These are phyloP conservation scores for Claviceps arundinis DNA, from an alignment of 2,329 filamentous ascomycete genomes.

Conservation along the genomic window DNA sequence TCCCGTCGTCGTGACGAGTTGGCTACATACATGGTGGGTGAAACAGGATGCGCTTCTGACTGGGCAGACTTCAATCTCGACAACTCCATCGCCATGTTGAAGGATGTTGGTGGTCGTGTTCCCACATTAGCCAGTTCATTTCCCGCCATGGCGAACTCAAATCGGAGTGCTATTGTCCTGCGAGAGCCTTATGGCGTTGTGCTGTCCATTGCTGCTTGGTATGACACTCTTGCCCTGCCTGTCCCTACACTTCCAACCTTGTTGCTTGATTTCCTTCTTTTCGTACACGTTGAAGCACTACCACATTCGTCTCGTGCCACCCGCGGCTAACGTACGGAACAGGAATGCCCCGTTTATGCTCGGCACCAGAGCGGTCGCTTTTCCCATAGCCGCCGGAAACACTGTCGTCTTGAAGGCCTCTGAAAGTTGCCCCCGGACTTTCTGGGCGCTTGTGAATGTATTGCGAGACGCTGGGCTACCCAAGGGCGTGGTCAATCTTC, in stretches of 20 bases:
- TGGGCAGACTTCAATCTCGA: constrained; percentile 30
- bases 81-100: constrained; percentile 23
- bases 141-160: constrained; percentile 18
- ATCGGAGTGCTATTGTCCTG: constrained; percentile 44
- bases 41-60: constrained; percentile 26
- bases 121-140: constrained; percentile 24
- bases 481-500: constrained; percentile 57
- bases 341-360: constrained; percentile 48
- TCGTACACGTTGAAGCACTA: no score
- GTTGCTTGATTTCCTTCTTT: background rate
- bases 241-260: background rate
- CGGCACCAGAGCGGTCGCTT: constrained; percentile 39
- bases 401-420: constrained; percentile 61
- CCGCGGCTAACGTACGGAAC: background rate
- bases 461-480: constrained; percentile 67
- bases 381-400: constrained; percentile 65
- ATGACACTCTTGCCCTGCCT: constrained; percentile 11
- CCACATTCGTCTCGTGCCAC: background rate
- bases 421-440: constrained; percentile 51
- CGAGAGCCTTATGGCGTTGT: constrained; percentile 72
- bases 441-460: constrained; percentile 47
- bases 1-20: constrained; percentile 47
- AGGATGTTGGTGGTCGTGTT: constrained; percentile 31
- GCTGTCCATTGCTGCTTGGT: constrained; percentile 73
- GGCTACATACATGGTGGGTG: constrained; percentile 39